phyloP scores from a whole-genome alignment of 371 early-diverging fungal species.

The Parasitella parasitica region DNA sequence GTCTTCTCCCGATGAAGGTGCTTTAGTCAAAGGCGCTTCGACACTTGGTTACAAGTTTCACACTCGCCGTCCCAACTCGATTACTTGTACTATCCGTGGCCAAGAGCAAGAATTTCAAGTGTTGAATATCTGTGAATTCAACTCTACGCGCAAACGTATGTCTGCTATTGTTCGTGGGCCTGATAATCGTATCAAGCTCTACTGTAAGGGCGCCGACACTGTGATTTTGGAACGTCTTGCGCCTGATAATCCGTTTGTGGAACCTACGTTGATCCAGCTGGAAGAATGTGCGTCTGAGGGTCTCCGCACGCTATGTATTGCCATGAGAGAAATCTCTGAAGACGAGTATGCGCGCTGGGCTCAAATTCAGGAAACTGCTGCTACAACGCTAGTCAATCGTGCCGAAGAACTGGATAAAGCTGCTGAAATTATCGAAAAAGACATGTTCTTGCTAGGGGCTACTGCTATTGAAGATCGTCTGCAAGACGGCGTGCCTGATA shows the following conservation, averaged over 20 bases:
- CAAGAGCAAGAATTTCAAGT: slow-evolving; percentile 78
- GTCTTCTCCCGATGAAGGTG: slow-evolving; percentile 84
- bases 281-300: slow-evolving; percentile 92
- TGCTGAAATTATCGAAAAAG: slow-evolving; percentile 92
- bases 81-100: slow-evolving; percentile 71
- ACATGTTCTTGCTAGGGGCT: slow-evolving; percentile 90
- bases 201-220: slow-evolving; percentile 98
- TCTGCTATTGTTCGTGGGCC: slow-evolving; percentile 88
- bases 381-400: slow-evolving; percentile 88
- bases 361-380: slow-evolving; percentile 81
- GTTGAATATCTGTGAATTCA: slow-evolving; percentile 95
- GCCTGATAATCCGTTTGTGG: slow-evolving; percentile 76
- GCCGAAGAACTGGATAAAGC: slow-evolving; percentile 85
- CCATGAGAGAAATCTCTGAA: slow-evolving; percentile 87
- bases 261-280: slow-evolving; percentile 70
- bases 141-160: slow-evolving; percentile 97
- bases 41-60: slow-evolving; percentile 70
- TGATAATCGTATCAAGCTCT: slow-evolving; percentile 88
- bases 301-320: slow-evolving; percentile 92
- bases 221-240: slow-evolving; percentile 94
- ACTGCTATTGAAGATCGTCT: slow-evolving; percentile 99
- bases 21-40: slow-evolving; percentile 73
- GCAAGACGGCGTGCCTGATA: slow-evolving; percentile 97
- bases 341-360: slow-evolving; percentile 89
- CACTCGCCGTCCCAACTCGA: slow-evolving; percentile 88